A percentile compares a stretch with the other conserved stretches of the same genome.
These are phyloP conservation scores for Akanthomyces uredinophilus DNA, from an alignment of 2,329 filamentous ascomycete species.

Conservation along the genomic window DNA sequence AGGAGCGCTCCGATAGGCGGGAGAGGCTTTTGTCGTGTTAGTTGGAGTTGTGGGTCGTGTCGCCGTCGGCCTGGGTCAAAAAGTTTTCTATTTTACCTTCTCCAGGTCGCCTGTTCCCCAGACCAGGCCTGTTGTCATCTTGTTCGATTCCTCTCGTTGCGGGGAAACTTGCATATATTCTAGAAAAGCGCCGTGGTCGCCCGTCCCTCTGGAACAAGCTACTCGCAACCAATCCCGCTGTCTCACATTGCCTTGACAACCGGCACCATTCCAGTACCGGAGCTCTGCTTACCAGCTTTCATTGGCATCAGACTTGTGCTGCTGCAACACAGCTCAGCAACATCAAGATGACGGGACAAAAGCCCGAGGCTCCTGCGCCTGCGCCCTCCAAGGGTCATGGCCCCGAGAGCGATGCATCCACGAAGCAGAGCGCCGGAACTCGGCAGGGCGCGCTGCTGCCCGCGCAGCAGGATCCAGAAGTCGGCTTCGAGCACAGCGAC, in stretches of 20 bases:
- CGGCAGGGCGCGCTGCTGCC: not conserved
- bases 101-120: constrained; percentile 9
- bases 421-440: not conserved
- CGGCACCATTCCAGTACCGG: not conserved
- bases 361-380: not conserved
- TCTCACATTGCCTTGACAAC: not conserved
- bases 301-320: not conserved
- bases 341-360: not conserved
- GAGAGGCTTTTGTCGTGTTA: not conserved
- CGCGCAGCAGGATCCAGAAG: constrained; percentile 20
- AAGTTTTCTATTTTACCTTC: constrained; percentile 9
- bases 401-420: not conserved
- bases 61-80: not conserved
- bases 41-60: not conserved
- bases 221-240: not conserved
- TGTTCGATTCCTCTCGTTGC: constrained; percentile 2
- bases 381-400: not conserved
- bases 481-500: constrained; percentile 29
- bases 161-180: not conserved
- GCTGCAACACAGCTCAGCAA: not conserved
- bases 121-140: constrained; percentile 11
- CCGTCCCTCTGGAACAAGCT: not conserved
- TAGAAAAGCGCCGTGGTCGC: not conserved
- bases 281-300: not conserved
- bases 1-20: constrained; percentile 10